Conservation (phyloP, 306 rosid species). For the Rosa rugosa region DNA sequence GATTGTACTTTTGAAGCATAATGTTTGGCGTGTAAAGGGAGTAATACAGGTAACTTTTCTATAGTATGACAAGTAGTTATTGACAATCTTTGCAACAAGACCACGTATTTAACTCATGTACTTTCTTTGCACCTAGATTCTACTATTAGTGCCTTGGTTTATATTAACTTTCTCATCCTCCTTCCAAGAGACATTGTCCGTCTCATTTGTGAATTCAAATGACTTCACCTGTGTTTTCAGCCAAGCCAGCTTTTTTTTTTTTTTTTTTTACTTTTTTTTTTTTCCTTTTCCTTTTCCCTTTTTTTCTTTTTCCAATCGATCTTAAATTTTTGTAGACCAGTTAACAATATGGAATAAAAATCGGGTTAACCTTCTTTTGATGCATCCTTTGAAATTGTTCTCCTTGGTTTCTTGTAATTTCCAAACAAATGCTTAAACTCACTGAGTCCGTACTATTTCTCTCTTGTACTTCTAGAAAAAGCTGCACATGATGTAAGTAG, state of each 20-base stretch:
- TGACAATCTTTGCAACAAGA: constrained; percentile 5
- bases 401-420: constrained; percentile 4
- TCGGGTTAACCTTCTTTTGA: neutral
- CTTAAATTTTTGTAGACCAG: neutral
- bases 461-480: neutral
- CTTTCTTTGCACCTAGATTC: constrained; percentile 8
- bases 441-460: neutral
- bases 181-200: neutral
- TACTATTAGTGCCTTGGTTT: neutral
- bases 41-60: constrained; percentile 62
- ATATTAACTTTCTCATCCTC: neutral
- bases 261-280: neutral
- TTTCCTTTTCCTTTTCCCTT: neutral
- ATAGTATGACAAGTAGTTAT: neutral
- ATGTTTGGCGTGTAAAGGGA: constrained; percentile 92
- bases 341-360: neutral
- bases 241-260: neutral
- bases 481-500: neutral
- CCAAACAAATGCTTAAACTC: neutral
- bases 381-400: constrained; percentile 1
- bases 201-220: neutral
- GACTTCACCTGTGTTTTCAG: neutral
- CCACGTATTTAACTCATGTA: neutral
- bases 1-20: constrained; percentile 84
- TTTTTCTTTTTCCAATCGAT: neutral